Evolutionary conservation across 768 basidiomycete species (phyloP).

Genomic region (Gyrodon lividus): DNA sequence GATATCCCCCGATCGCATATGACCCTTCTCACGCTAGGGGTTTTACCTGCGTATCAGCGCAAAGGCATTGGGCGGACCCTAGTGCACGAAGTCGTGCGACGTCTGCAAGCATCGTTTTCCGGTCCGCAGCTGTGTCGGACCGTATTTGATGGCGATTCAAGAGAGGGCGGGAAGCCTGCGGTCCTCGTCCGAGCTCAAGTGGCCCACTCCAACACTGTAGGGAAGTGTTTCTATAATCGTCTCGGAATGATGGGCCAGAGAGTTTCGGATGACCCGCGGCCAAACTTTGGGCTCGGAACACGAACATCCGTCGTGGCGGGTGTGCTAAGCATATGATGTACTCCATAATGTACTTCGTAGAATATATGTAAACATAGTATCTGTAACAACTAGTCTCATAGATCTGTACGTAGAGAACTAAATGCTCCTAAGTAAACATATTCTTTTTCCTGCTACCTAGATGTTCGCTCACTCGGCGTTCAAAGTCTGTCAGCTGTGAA

Average conservation of each 20-base stretch:
- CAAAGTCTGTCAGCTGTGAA: no score
- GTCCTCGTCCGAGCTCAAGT: conserved; percentile 30
- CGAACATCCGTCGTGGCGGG: conserved; percentile 26
- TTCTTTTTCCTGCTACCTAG: no score
- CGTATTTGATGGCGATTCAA: not conserved
- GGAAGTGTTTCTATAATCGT: conserved; percentile 27
- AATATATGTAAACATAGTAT: no score
- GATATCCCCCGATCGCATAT: conserved; percentile 13
- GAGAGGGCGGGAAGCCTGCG: conserved; percentile 10
- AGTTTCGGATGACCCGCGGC: conserved; percentile 5
- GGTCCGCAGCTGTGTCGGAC: not conserved
- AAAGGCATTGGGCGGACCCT: conserved; percentile 30
- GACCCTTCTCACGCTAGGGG: conserved; percentile 32
- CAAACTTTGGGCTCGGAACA: conserved; percentile 16
- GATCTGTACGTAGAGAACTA: no score
- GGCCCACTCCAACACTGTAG: conserved; percentile 23
- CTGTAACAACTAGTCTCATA: no score
- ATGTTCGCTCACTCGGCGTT: no score
- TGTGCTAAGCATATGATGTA: conserved; percentile 21
- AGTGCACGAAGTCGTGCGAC: conserved; percentile 28
- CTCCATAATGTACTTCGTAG: no score
- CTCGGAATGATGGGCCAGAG: conserved; percentile 30
- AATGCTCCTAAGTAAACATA: no score
- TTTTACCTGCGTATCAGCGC: conserved; percentile 26
- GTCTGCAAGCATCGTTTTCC: conserved; percentile 16